Conservation (phyloP, 441 rosid genomes). For the Pelargonium hybrid region DNA sequence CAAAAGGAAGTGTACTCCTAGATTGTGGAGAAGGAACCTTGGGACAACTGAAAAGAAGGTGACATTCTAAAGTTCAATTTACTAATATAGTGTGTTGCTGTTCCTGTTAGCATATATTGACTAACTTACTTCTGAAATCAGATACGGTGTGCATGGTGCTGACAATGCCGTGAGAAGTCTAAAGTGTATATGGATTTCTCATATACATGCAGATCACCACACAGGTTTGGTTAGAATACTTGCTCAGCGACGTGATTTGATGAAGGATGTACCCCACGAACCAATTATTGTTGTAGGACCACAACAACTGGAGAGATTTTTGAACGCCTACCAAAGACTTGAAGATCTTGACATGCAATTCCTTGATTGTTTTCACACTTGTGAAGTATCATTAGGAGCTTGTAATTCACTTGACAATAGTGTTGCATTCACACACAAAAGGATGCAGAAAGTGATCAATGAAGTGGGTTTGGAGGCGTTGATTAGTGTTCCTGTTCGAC, state of each 20-base stretch:
- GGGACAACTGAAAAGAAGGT: slow-evolving; percentile 91
- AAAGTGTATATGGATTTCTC: slow-evolving; percentile 82
- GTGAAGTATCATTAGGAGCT: slow-evolving; percentile 45
- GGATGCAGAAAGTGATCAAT: slow-evolving; percentile 46
- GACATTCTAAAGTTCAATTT: not conserved
- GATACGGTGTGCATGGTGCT: slow-evolving; percentile 73
- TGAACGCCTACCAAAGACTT: slow-evolving; percentile 78
- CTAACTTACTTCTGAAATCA: slow-evolving; percentile 18
- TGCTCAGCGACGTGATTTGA: slow-evolving; percentile 59
- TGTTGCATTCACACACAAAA: slow-evolving; percentile 34
- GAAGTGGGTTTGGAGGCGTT: slow-evolving; percentile 56
- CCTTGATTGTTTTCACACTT: slow-evolving; percentile 71
- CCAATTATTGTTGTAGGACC: slow-evolving; percentile 77
- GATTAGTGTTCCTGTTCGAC: slow-evolving; percentile 85
- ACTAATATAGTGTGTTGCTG: not conserved
- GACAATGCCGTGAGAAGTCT: slow-evolving; percentile 55
- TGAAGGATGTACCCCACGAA: slow-evolving; percentile 56
- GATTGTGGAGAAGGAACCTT: slow-evolving; percentile 96
- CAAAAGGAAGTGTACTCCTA: slow-evolving; percentile 65
- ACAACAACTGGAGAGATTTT: slow-evolving; percentile 61
- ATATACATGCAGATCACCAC: slow-evolving; percentile 94
- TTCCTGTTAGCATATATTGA: slow-evolving; percentile 6
- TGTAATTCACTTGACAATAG: slow-evolving; percentile 37
- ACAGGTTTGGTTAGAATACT: slow-evolving; percentile 74
- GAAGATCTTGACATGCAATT: slow-evolving; percentile 88